Conservation (phyloP, 2,329 filamentous ascomycete genomes). For the Aspergillus pseudoterreus region DNA sequence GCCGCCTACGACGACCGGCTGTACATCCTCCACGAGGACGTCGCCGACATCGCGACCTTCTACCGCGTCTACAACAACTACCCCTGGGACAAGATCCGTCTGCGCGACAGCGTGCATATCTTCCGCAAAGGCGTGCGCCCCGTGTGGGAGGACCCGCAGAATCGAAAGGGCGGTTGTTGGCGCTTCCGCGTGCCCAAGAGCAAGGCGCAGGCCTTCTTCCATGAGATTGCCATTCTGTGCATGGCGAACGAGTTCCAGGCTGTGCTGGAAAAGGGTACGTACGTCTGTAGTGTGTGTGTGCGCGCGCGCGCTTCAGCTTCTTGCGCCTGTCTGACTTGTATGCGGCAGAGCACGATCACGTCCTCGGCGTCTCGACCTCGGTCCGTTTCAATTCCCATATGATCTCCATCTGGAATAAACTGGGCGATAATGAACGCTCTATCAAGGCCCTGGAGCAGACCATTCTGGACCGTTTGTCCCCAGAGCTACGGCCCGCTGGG, state of each 20-base stretch:
- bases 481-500: conserved; percentile 67
- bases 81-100: conserved; percentile 69
- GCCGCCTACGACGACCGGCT: conserved; percentile 30
- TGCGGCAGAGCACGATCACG: conserved; percentile 67
- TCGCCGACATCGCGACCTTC: conserved; percentile 52
- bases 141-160: conserved; percentile 82
- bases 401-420: conserved; percentile 90
- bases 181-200: conserved; percentile 84
- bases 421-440: conserved; percentile 74
- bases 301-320: neutral
- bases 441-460: conserved; percentile 70
- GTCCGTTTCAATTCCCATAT: conserved; percentile 86
- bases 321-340: no score
- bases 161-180: conserved; percentile 82
- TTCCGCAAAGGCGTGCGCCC: conserved; percentile 76
- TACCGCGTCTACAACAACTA: conserved; percentile 81
- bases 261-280: conserved; percentile 78
- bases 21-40: conserved; percentile 37
- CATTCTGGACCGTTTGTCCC: conserved; percentile 69
- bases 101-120: conserved; percentile 73
- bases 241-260: conserved; percentile 40
- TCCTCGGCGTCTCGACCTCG: conserved; percentile 83
- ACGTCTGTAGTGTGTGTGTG: conserved; percentile 31
- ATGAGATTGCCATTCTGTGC: conserved; percentile 32
- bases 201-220: conserved; percentile 51